phyloP scores from a whole-genome alignment of 768 basidiomycete species.

The Lyophyllum semitale region DNA sequence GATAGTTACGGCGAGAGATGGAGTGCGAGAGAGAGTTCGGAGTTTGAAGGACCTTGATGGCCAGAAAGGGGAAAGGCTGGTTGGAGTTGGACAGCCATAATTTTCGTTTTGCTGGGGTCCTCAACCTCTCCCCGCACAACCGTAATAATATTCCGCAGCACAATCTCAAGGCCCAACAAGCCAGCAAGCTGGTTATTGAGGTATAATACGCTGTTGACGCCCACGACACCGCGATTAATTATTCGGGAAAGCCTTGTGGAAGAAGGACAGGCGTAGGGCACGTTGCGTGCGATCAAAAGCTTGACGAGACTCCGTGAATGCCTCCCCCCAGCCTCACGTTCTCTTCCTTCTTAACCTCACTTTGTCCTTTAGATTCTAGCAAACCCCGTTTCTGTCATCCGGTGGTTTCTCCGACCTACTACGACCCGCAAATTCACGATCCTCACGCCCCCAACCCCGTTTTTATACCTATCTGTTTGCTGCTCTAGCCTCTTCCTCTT shows the following conservation, averaged over 20 bases:
- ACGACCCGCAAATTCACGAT: constrained; percentile 56
- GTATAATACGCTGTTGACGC: constrained; percentile 7
- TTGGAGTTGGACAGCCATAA: constrained; percentile 19
- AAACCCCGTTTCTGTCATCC: constrained; percentile 30
- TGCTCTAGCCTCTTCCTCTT: constrained; percentile 16
- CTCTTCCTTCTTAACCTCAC: constrained; percentile 48
- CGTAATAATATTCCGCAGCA: not conserved
- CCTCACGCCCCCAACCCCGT: constrained; percentile 47
- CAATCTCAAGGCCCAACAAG: not conserved
- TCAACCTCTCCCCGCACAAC: constrained; percentile 2
- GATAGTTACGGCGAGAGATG: not conserved
- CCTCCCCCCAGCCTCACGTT: constrained; percentile 65
- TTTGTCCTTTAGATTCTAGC: constrained; percentile 29
- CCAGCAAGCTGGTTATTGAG: not conserved
- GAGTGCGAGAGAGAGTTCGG: constrained; percentile 18
- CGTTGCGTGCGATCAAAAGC: constrained; percentile 80
- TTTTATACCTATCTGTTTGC: constrained; percentile 54
- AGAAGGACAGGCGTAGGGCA: constrained; percentile 50
- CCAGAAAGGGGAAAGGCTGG: constrained; percentile 19
- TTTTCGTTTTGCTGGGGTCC: constrained; percentile 13
- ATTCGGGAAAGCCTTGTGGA: constrained; percentile 51
- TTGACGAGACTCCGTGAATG: constrained; percentile 49
- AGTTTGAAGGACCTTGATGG: constrained; percentile 28
- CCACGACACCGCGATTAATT: constrained; percentile 25
- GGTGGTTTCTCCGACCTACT: constrained; percentile 22